Base-by-base conservation (phyloP, 306 rosid species). In the Carpinus viminea region DNA sequence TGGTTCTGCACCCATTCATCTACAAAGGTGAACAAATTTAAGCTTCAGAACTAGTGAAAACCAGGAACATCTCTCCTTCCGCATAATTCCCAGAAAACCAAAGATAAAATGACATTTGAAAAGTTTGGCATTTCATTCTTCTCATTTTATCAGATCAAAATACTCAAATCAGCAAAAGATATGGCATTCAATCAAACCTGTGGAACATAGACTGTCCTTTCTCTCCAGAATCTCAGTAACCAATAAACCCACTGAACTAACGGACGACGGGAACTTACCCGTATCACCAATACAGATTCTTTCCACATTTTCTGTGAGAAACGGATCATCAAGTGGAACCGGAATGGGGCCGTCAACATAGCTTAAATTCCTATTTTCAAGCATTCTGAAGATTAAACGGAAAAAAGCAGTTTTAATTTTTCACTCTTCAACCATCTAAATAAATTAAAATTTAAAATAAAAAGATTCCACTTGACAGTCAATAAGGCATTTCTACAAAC, bases 331-430 rank as follows among this genome's bases (percentile, higher is more conserved):
- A 48, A 65, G 61, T 16, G 97, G 98, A 69, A 95, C 90, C 0
- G 90, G 85, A 82, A 92, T 87, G 8, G 91, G 93, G 77, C 98
- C 98, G 65, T 87, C 96, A 77, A 34, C 73, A 78, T 95, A 95
- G 90, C 97, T 95, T 84, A 95, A 82, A 85, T 91, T 91, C 88
- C 98, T 90, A 77, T 92, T 91, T 78, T 93, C 98, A 69, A 95
- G 96, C 98, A 95, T 92, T 86, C 98, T 95, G 74, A 69, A 79
- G 66, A 86, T 41, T 57, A 21, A n/a, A 20, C 31, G n/a, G 2
- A 59, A 34, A 28, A 79, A 24, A 47, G 2, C 15, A 46, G 15
- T 10, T 15, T 24, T 66, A 20, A 50, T 24, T 34, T 21, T 11
- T 20, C 8, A 18, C 28, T 5, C 74, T 65, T 54, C 52, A 43